These are phyloP conservation scores for Solanum etuberosum DNA, from an alignment of 257 asterid genomes.

Conservation along the genomic window DNA sequence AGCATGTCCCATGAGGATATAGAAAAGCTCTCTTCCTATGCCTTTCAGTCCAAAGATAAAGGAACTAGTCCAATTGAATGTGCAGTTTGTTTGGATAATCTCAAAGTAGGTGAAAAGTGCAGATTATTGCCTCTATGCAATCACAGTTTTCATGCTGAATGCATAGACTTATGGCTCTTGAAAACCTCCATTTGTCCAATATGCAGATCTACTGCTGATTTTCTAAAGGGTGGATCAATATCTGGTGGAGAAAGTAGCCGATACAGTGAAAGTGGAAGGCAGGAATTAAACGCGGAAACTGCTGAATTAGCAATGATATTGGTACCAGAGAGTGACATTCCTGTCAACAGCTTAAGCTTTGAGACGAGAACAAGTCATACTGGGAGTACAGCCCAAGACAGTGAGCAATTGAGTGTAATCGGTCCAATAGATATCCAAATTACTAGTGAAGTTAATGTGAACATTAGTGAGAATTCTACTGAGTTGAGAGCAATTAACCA, in stretches of 20 bases:
- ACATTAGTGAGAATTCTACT: background rate
- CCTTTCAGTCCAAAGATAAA: conserved; percentile 32
- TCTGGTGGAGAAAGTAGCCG: conserved; percentile 11
- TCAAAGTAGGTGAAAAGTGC: conserved; percentile 47
- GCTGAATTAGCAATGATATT: background rate
- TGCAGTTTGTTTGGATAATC: conserved; percentile 52
- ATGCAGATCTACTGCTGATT: conserved; percentile 38
- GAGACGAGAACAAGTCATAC: background rate
- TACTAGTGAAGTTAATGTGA: background rate
- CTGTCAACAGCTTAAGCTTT: background rate
- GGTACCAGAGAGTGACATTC: background rate
- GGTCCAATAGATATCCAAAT: background rate
- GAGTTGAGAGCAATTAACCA: background rate
- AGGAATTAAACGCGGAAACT: background rate
- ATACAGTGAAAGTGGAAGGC: conserved; percentile 6
- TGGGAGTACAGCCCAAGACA: background rate
- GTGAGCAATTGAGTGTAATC: background rate
- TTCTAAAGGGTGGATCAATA: background rate
- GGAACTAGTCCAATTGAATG: conserved; percentile 27
- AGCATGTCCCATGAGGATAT: conserved; percentile 74
- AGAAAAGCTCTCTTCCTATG: conserved; percentile 66
- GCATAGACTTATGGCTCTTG: conserved; percentile 59
- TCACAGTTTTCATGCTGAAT: conserved; percentile 46
- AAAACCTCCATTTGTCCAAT: conserved; percentile 52
- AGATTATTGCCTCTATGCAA: conserved; percentile 42